Evolutionary conservation across 2,329 filamentous ascomycete species (phyloP), one percentile per base, ranked within the genome.

Genomic region (Chaetomium olivaceum): DNA sequence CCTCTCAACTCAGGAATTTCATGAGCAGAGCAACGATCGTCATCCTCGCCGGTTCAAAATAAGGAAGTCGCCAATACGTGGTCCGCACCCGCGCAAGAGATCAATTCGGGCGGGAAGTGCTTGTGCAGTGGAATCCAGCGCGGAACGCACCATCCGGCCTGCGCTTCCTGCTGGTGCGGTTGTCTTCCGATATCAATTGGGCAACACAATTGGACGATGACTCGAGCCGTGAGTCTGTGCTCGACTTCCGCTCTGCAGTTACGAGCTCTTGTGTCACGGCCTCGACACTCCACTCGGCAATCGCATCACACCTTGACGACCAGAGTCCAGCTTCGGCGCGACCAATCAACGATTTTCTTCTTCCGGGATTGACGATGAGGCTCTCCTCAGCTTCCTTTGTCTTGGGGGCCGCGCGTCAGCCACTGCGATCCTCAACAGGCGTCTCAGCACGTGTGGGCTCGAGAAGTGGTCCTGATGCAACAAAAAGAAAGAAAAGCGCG

Each of bases 291-390:
- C 4, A 48, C n/a, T 19, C n/a, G 0, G 23, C 1, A 23, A 58
- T 12, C 6, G 43, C 36, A 58, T 52, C 21, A 27, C 50, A 52
- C 23, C 16, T n/a, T 43, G 51, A 54, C 23, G 23, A 16, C 29
- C 12, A 19, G 27, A n/a, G 14, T 14, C 29, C 33, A 25, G n/a
- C 11, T 3, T 9, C 33, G 33, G 21, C 11, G 21, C 31, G 14
- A 23, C 62, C 62, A 64, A 64, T 64, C 36, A 60, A 36, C 25
- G 36, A 64, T 58, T 63, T 64, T 64, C 27, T 19, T 36, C 21
- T 60, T 27, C 56, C 57, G 62, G 25, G 57, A 29, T 64, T 60
- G 50, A 64, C 56, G 61, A 64, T 21, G 39, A 60, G 62, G 36
- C 50, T 46, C 31, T 50, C 8, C 36, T 14, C 48, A 27, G 29